phyloP scores from a whole-genome alignment of 106 monocot species.

The Dioscorea dumetorum region DNA sequence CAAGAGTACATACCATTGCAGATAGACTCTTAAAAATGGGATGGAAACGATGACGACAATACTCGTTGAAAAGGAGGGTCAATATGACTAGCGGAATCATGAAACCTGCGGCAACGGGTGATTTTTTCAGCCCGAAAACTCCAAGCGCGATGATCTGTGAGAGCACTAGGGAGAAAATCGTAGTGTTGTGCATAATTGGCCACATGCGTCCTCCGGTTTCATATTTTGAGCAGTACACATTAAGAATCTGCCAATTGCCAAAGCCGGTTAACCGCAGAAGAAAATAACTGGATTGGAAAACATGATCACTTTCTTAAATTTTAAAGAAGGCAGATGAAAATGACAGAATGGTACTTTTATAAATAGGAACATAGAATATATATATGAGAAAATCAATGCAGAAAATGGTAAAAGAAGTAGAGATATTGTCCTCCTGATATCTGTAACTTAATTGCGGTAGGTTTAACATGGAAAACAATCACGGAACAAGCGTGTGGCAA shows the following conservation, averaged over 20 bases:
- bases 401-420: no score
- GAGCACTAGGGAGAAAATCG: slow-evolving; percentile 85
- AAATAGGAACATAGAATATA: no score
- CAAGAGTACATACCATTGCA: slow-evolving; percentile 48
- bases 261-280: no score
- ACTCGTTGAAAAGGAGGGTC: slow-evolving; percentile 90
- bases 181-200: slow-evolving; percentile 87
- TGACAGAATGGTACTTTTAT: no score
- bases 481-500: no score
- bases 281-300: no score
- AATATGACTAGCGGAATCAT: slow-evolving; percentile 68
- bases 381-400: no score
- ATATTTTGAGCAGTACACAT: slow-evolving; percentile 80
- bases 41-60: slow-evolving; percentile 68
- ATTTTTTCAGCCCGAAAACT: slow-evolving; percentile 79
- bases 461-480: no score
- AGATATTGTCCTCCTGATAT: no score
- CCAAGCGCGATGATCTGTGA: slow-evolving; percentile 86
- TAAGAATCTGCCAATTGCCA: slow-evolving; percentile 51
- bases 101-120: slow-evolving; percentile 60
- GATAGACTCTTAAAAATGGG: slow-evolving; percentile 68
- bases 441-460: no score
- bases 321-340: no score
- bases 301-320: no score
- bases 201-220: slow-evolving; percentile 81